Base-by-base conservation (phyloP, 441 rosid species). In the Syzygium syzygioides region DNA sequence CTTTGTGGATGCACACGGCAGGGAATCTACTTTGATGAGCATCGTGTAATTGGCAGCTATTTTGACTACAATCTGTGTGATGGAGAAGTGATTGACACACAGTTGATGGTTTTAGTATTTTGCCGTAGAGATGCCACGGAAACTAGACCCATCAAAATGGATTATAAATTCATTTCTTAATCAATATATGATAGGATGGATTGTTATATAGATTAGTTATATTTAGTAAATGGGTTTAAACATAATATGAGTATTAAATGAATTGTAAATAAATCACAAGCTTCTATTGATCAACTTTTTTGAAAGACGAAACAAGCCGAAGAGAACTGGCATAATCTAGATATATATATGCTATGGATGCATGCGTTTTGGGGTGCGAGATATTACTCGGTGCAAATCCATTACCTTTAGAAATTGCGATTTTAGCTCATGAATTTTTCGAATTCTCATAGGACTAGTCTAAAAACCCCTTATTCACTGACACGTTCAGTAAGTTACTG, bases 41-140 rank as follows among this genome's bases (percentile, higher is more conserved):
- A 37, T 11, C 23, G 3, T 37, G n/a, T 1, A 5, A 37, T 37
- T 76, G 83, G 83, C 9, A 2, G 3, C 1, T 0, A 28, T 12
- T 37, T 76, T 0, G 52, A 76, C 25, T 1, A 26, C 41, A 12
- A 41, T 23, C 83, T 23, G 9, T 41, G 83, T 76, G 0, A 76
- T 41, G 52, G 41, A 6, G 83, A 23, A 76, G 52, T 23, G 53
- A 76, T 23, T 76, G n/a, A 60, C 68, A 26, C 14, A 41, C 41
- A 10, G 3, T 41, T 76, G 83, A 41, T 41, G 52, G 0, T 23
- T 11, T 41, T 1, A 4, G 83, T 13, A 23, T 76, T 76, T 76
- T 41, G 83, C 83, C 1, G 5, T 52, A 6, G 52, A 37, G 83
- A 76, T 12, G 52, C 52, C 52, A 41, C 9, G 17, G 28, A 37